Conservation (phyloP, 805 yeast species). For the Starmerella khaoyaiensis region DNA sequence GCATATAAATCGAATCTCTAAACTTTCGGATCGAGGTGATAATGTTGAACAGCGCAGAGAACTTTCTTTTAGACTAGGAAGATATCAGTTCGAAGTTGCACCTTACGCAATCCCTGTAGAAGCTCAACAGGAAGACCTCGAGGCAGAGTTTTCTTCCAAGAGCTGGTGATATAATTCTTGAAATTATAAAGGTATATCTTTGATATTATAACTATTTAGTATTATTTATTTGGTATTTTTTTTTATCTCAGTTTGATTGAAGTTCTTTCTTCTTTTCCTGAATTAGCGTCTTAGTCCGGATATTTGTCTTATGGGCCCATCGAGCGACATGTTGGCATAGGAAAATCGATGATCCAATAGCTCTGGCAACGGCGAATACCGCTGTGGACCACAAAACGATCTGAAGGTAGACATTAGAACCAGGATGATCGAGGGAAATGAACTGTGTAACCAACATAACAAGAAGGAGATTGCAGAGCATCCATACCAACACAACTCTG, state of each 20-base stretch:
- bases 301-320: slow-evolving; percentile 21
- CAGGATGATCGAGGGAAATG: slow-evolving; percentile 51
- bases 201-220: background rate
- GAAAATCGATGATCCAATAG: slow-evolving; percentile 65
- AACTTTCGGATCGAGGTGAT: slow-evolving; percentile 59
- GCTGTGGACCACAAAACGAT: slow-evolving; percentile 91
- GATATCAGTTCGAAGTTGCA: slow-evolving; percentile 71
- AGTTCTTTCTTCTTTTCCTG: slow-evolving; percentile 6
- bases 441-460: slow-evolving; percentile 82
- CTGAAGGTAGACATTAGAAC: slow-evolving; percentile 61
- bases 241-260: background rate
- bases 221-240: background rate
- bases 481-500: slow-evolving; percentile 90
- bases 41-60: slow-evolving; percentile 68
- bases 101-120: slow-evolving; percentile 98
- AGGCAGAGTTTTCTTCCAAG: background rate
- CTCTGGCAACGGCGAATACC: slow-evolving; percentile 66
- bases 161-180: slow-evolving; percentile 1
- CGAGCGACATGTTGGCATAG: slow-evolving; percentile 33
- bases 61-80: slow-evolving; percentile 74
- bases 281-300: slow-evolving; percentile 16
- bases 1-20: slow-evolving; percentile 60
- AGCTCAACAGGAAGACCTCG: slow-evolving; percentile 37
- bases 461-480: slow-evolving; percentile 65
- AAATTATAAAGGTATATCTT: background rate